Evolutionary conservation across 2,329 filamentous ascomycete species (phyloP), one percentile per base, ranked within the genome.

Genomic region (Arthrobotrys entomopaga): DNA sequence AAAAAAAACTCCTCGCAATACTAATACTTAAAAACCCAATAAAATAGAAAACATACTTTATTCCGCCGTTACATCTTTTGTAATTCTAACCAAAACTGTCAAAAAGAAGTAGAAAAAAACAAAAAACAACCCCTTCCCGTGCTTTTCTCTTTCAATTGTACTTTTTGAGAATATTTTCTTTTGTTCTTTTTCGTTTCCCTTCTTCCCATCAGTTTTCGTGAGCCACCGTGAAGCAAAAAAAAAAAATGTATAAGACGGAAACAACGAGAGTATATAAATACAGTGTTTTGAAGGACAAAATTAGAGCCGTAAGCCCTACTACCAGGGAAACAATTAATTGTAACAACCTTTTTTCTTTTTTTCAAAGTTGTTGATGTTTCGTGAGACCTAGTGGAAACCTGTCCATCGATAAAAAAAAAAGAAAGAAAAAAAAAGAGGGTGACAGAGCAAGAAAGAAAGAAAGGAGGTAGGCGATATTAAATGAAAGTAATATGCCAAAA

Each of bases 401-500:
- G 71, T 75, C 71, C 71, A 42, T 56, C 49, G 65, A 48, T 19
- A 11, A 63, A 42, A 65, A 67, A 66, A 63, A 58, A 5, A 57
- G 52, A 40, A 61, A 46, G 13, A 20, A 59, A 52, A 50, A 50
- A n/a, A 50, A 22, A 16, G 46, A 58, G 49, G 46, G 29, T 4
- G 50, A 63, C 64, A 46, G 29, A 77, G 65, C 76, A 76, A 24
- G 29, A 34, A 48, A 34, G 7, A 49, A 57, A 56, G 13, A 75
- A 75, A 20, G 24, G 77, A 70, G 77, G 77, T 64, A 58, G 66
- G 76, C 29, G 10, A 54, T 67, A 73, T 75, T 77, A 77, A 73
- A 77, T 75, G 64, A 65, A 71, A 46, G 56, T 65, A 70, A 46
- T 46, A 59, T 77, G 77, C 77, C 77, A 67, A 74, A 63, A 67